These are phyloP conservation scores for Pyrenopolyporus hunteri DNA, from an alignment of 495 filamentous ascomycete genomes.

Conservation along the genomic window DNA sequence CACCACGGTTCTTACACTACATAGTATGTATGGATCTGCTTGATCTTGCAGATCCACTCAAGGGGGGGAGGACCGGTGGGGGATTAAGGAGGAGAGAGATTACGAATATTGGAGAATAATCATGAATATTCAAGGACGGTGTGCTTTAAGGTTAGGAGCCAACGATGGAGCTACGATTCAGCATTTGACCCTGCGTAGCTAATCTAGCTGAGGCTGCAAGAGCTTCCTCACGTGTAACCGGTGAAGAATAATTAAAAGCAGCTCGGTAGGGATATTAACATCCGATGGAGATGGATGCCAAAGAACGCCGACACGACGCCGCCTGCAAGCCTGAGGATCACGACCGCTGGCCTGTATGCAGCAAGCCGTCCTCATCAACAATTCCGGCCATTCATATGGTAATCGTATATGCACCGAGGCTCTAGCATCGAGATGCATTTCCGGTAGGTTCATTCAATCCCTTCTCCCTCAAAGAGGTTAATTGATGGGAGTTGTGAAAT, in stretches of 20 bases:
- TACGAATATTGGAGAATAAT: conserved; percentile 16
- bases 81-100: background rate
- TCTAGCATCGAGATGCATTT: conserved; percentile 13
- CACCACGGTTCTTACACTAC: background rate
- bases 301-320: conserved; percentile 23
- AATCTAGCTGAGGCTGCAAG: conserved; percentile 24
- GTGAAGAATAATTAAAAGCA: background rate
- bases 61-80: conserved; percentile 9
- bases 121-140: conserved; percentile 13
- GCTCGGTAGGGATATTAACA: conserved; percentile 6
- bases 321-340: conserved; percentile 28
- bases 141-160: conserved; percentile 13
- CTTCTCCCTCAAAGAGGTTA: background rate
- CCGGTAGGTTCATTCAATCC: background rate
- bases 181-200: conserved; percentile 10
- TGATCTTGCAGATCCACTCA: conserved; percentile 28
- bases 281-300: conserved; percentile 5
- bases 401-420: background rate
- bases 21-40: conserved; percentile 5
- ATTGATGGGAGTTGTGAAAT: background rate
- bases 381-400: conserved; percentile 3
- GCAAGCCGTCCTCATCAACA: conserved; percentile 11
- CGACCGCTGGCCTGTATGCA: conserved; percentile 18
- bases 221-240: conserved; percentile 25
- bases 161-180: conserved; percentile 6